Evolutionary conservation across 1,284 basidiomycete genomes (phyloP).

Genomic region (Singerocomus inundabilis): DNA sequence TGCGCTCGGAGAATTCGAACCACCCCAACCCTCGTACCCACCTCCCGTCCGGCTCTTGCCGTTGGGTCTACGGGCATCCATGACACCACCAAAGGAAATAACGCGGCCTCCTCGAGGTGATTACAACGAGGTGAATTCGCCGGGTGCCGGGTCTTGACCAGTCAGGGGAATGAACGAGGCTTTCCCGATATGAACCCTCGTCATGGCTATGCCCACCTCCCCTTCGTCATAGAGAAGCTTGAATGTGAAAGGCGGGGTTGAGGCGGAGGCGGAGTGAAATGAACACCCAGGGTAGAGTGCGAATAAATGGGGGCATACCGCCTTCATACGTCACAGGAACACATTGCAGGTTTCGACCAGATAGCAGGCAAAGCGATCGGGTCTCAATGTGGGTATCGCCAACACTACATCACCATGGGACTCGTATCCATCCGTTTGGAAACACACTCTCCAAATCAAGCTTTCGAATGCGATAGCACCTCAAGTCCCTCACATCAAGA

Average conservation of each 20-base stretch:
- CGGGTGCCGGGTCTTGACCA: conserved; percentile 10
- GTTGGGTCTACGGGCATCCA: conserved; percentile 1
- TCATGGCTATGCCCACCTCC: conserved; percentile 8
- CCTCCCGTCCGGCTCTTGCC: conserved; percentile 1
- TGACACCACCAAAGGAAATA: conserved; percentile 12
- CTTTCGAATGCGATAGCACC: neutral
- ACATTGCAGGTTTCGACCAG: neutral
- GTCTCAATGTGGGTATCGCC: conserved; percentile 19
- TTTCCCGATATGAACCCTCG: conserved; percentile 12
- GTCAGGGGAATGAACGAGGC: conserved; percentile 7
- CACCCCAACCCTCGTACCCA: conserved; percentile 19
- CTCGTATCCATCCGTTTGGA: conserved; percentile 4
- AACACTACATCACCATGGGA: conserved; percentile 6
- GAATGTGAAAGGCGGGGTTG: conserved; percentile 26
- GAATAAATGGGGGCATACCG: neutral
- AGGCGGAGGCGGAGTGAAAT: conserved; percentile 28
- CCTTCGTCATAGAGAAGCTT: conserved; percentile 22
- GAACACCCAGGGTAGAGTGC: conserved; percentile 9
- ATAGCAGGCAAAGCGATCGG: conserved; percentile 12
- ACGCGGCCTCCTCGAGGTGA: conserved; percentile 33
- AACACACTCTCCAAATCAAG: neutral
- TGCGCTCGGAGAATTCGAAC: neutral
- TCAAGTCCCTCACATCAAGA: neutral
- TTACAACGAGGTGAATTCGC: conserved; percentile 23
- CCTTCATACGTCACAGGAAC: conserved; percentile 34